Conservation (phyloP, 495 filamentous ascomycete genomes). For the Lasiosphaeriaceae sp. region DNA sequence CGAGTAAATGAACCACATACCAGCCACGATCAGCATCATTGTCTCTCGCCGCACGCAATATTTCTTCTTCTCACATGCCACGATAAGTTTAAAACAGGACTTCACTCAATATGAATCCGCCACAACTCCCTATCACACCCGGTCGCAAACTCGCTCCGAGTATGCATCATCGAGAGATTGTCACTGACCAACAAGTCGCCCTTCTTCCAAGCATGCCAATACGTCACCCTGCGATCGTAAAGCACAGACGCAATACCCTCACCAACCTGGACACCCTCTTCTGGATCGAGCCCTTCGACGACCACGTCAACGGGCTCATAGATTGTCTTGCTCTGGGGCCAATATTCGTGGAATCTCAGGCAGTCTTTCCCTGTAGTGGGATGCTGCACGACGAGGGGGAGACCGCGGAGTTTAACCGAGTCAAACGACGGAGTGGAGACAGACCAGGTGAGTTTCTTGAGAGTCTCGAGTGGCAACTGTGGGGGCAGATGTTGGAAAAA, state of each 20-base stretch:
- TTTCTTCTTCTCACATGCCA: too few relatives aligned
- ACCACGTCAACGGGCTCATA: conserved; percentile 44
- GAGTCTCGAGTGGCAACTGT: conserved; percentile 32
- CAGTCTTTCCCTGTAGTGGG: conserved; percentile 41
- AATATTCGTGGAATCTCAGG: conserved; percentile 53
- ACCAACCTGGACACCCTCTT: conserved; percentile 8
- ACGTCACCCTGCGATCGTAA: conserved; percentile 49
- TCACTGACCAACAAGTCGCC: conserved; percentile 55
- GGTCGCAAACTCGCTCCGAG: conserved; percentile 42
- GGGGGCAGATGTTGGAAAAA: conserved; percentile 47
- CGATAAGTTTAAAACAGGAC: too few relatives aligned
- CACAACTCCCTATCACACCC: conserved; percentile 46
- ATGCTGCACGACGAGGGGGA: conserved; percentile 49
- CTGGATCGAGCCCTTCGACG: conserved; percentile 35
- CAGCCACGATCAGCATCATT: too few relatives aligned
- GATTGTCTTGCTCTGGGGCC: conserved; percentile 45
- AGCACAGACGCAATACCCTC: conserved; percentile 30
- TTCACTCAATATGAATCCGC: conserved; percentile 45
- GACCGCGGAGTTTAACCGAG: conserved; percentile 34
- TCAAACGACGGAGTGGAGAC: conserved; percentile 39
- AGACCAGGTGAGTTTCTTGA: conserved; percentile 40
- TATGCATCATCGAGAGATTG: conserved; percentile 51
- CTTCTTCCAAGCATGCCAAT: conserved; percentile 47
- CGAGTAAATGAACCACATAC: too few relatives aligned
- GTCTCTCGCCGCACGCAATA: too few relatives aligned